Base-by-base conservation (phyloP, 2,329 filamentous ascomycete species). In the Aspergillus pseudoglaucus region DNA sequence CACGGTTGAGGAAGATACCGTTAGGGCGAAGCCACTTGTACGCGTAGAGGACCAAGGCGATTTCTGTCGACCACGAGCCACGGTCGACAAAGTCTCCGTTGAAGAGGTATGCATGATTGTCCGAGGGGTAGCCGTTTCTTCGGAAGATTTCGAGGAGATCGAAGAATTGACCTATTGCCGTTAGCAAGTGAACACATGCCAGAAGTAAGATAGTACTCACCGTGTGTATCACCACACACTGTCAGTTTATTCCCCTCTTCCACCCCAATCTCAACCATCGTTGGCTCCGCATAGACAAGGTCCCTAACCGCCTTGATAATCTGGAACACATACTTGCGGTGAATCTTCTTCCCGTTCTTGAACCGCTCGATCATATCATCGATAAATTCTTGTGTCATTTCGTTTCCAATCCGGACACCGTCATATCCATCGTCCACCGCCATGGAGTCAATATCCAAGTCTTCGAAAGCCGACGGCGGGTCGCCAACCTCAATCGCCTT, bases 1-100 rank as follows among this genome's bases (percentile, higher is more conserved):
- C 93, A 53, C 93, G 84, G 77, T 98, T 98, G 55, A 98, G 76
- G 81, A 95, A 97, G 78, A 98, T 91, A 47, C 78, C 82, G 39
- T 83, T 81, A 6, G 93, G 93, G 47, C 87, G 83, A 60, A 97
- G 71, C 91, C 89, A 95, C 75, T 98, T 98, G 79, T 95, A 95
- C 40, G 91, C 87, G 69, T 96, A 98, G 17, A 98, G 77, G 9
- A 96, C 77, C 42, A 98, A 78, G 9, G 90, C 91, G 58, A 98
- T 94, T 68, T 98, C 93, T n/a, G 85, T 90, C 6, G 91, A 97
- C 93, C 93, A 98, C 33, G 90, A 96, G 23, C 93, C 93, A 66
- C 93, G 83, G 67, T 98, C 93, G 46, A 98, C 93, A 64, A 98
- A 98, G 72, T 98, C 93, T 55, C 93, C 93, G 68, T 98, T 98